Conservation (phyloP, 495 filamentous ascomycete species). For the Hypoxylon intermedium region DNA sequence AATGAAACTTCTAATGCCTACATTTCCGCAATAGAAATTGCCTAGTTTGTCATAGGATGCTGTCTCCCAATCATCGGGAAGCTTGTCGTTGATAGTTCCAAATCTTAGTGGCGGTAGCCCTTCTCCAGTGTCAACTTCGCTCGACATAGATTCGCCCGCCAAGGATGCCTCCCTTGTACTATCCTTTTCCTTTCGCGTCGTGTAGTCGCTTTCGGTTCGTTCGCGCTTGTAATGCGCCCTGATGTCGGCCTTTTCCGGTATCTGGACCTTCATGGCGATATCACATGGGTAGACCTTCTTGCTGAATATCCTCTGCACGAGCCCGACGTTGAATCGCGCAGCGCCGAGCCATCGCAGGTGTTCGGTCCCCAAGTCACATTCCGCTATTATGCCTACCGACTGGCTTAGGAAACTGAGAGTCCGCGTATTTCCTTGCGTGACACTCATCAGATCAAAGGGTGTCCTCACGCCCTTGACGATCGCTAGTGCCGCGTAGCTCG, state of each 20-base stretch:
- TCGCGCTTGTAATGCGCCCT: constrained; percentile 72
- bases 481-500: constrained; percentile 76
- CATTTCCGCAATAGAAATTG: constrained; percentile 93
- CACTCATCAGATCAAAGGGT: constrained; percentile 82
- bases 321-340: constrained; percentile 82
- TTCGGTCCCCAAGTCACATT: constrained; percentile 87
- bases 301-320: constrained; percentile 72
- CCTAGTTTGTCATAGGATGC: constrained; percentile 77
- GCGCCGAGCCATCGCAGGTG: constrained; percentile 91
- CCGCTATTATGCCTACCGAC: constrained; percentile 87
- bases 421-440: constrained; percentile 78
- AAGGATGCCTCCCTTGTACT: constrained; percentile 9
- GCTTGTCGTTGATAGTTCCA: constrained; percentile 76
- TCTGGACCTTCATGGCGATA: constrained; percentile 79
- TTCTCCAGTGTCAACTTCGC: constrained; percentile 39
- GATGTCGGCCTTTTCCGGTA: constrained; percentile 77
- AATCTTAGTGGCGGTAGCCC: constrained; percentile 77
- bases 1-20: constrained; percentile 38
- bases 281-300: constrained; percentile 87
- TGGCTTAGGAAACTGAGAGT: constrained; percentile 91
- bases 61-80: constrained; percentile 78
- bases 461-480: constrained; percentile 85
- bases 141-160: constrained; percentile 22
- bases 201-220: constrained; percentile 34
- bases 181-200: constrained; percentile 17